A percentile compares a stretch with the other conserved stretches of the same genome.
Conservation (phyloP, 1,284 basidiomycete species). For the Ganoderma lucidum region DNA sequence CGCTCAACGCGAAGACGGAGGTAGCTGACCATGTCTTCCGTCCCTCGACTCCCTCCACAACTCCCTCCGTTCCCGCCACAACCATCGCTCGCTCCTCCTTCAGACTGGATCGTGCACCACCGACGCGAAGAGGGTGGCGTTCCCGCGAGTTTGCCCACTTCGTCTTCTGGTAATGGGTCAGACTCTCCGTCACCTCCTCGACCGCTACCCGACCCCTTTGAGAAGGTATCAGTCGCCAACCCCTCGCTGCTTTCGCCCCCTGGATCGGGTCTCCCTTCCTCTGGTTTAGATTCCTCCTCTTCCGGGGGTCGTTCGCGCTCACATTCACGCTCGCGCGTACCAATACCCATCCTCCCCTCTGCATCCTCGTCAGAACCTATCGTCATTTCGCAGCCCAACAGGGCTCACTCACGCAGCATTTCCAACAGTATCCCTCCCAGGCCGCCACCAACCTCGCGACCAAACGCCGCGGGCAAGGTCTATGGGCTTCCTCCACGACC, state of each 20-base stretch:
- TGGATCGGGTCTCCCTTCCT: constrained; percentile 2
- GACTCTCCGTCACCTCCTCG: constrained; percentile 23
- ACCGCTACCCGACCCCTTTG: constrained; percentile 10
- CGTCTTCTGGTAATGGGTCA: constrained; percentile 10
- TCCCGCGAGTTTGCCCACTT: constrained; percentile 9
- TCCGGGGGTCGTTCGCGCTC: constrained; percentile 17
- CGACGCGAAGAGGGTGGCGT: constrained; percentile 15
- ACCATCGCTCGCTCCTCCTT: constrained; percentile 20
- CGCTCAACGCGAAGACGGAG: neutral
- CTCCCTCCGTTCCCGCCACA: constrained; percentile 25
- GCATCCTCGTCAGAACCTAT: constrained; percentile 27
- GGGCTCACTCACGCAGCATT: constrained; percentile 23
- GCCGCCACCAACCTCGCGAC: constrained; percentile 8
- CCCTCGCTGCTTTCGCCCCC: constrained; percentile 1
- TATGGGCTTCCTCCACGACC: constrained; percentile 9
- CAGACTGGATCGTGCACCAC: constrained; percentile 25
- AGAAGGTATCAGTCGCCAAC: constrained; percentile 12
- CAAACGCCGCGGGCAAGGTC: constrained; percentile 5
- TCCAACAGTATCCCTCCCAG: constrained; percentile 3
- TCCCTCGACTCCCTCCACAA: constrained; percentile 17
- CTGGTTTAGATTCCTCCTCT: constrained; percentile 1
- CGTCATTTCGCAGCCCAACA: constrained; percentile 22
- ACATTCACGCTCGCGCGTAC: constrained; percentile 24
- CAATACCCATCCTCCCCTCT: constrained; percentile 22
- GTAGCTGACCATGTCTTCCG: constrained; percentile 17